Conservation (phyloP, 495 filamentous ascomycete species). For the Penicillium soppii region DNA sequence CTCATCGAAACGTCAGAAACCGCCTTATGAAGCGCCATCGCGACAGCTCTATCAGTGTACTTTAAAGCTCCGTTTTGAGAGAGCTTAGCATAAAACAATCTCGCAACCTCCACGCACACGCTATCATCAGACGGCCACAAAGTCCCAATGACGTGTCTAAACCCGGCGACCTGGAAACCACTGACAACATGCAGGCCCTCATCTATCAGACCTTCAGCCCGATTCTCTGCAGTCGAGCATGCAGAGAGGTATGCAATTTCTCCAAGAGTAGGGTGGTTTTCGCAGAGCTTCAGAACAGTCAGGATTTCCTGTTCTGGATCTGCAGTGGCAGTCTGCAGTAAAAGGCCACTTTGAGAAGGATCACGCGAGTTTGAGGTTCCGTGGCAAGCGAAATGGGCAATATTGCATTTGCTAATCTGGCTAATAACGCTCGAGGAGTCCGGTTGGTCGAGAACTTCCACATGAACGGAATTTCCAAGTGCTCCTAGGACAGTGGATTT, state of each 20-base stretch:
- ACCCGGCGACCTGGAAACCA: conserved; percentile 34
- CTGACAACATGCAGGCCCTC: conserved; percentile 32
- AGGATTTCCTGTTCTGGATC: not conserved
- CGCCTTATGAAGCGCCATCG: not conserved
- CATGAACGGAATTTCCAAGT: not conserved
- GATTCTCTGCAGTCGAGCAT: conserved; percentile 18
- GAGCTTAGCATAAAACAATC: not conserved
- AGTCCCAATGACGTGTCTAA: conserved; percentile 2
- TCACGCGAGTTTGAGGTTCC: conserved; percentile 12
- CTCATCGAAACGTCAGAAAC: not conserved
- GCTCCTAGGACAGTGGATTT: not conserved
- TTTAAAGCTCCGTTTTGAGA: not conserved
- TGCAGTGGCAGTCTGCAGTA: conserved; percentile 10
- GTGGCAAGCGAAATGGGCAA: conserved; percentile 30
- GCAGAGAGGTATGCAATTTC: conserved; percentile 34
- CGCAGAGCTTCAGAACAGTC: conserved; percentile 10
- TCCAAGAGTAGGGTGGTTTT: conserved; percentile 8
- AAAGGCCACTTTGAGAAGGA: conserved; percentile 22
- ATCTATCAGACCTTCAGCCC: conserved; percentile 17
- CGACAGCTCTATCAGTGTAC: not conserved
- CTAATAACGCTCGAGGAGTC: conserved; percentile 11
- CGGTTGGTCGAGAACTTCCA: conserved; percentile 3
- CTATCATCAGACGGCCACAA: not conserved
- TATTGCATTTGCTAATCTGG: conserved; percentile 15
- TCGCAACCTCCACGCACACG: not conserved